Percentiles rank a stretch among this genome's conserved stretches.
These are phyloP conservation scores for Dichotomopilus funicola DNA, from an alignment of 2,329 filamentous ascomycete genomes.

Conservation along the genomic window DNA sequence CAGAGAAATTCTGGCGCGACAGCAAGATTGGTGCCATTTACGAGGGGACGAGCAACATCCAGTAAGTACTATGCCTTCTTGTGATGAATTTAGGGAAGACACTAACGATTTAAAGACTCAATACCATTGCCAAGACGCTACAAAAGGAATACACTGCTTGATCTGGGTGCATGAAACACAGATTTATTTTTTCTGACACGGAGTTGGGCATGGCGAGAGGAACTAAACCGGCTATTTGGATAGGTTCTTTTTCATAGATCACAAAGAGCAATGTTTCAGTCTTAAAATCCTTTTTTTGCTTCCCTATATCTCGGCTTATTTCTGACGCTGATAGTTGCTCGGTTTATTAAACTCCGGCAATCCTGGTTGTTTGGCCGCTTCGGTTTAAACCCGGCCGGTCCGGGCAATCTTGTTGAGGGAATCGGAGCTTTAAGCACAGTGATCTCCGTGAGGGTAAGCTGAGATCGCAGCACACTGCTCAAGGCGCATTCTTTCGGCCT, in stretches of 20 bases:
- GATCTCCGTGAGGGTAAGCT: too few species aligned
- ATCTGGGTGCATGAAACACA: not conserved
- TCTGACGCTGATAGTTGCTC: too few species aligned
- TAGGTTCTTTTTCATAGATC: constrained; percentile 3
- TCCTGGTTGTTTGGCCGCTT: too few species aligned
- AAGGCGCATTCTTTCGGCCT: too few species aligned
- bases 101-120: constrained; percentile 40
- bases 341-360: too few species aligned
- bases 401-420: too few species aligned
- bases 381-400: too few species aligned
- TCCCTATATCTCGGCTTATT: too few species aligned
- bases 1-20: constrained; percentile 96
- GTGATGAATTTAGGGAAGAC: not conserved
- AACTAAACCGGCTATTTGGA: constrained; percentile 2
- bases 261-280: not conserved
- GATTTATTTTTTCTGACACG: not conserved
- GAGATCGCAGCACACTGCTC: too few species aligned
- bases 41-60: constrained; percentile 79
- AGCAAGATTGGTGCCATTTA: constrained; percentile 99
- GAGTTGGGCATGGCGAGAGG: constrained; percentile 7
- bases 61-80: constrained; percentile 38
- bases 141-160: constrained; percentile 54
- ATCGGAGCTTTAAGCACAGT: too few species aligned
- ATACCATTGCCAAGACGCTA: constrained; percentile 57
- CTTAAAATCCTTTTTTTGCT: not conserved